A percentile compares a stretch with the other conserved stretches of the same genome.
Conservation (phyloP, 2,329 filamentous ascomycete species). For the Ceratocystis papillata region DNA sequence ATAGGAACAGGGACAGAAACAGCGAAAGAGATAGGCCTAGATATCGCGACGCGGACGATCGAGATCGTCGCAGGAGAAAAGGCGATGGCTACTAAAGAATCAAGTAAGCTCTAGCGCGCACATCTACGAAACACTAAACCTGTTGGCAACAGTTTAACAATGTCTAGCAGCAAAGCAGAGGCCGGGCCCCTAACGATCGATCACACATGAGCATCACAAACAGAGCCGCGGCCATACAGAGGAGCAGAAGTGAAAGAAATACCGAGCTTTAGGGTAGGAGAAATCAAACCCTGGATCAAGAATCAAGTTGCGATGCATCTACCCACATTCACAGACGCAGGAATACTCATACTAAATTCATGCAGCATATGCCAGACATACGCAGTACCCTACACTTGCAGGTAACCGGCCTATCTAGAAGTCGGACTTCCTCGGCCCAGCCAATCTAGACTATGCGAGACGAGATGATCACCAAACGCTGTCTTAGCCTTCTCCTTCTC, state of each 20-base stretch:
- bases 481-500: not conserved
- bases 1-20: constrained; percentile 28
- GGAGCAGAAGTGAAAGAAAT: not conserved
- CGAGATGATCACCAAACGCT: too few species aligned
- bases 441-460: too few species aligned
- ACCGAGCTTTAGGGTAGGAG: not conserved
- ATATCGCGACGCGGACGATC: constrained; percentile 19
- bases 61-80: constrained; percentile 10
- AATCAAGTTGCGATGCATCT: not conserved
- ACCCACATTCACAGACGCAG: not conserved
- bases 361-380: too few species aligned
- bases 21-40: constrained; percentile 29
- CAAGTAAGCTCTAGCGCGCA: not conserved
- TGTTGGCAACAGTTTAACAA: too few species aligned
- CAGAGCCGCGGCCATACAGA: not conserved
- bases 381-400: too few species aligned
- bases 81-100: constrained; percentile 24
- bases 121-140: too few species aligned
- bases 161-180: too few species aligned
- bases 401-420: too few species aligned
- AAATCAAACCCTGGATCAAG: not conserved
- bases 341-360: not conserved
- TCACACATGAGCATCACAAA: not conserved
- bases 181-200: too few species aligned
- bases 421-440: too few species aligned